phyloP scores from a whole-genome alignment of 495 filamentous ascomycete species.

The Aspergillus cristatus region DNA sequence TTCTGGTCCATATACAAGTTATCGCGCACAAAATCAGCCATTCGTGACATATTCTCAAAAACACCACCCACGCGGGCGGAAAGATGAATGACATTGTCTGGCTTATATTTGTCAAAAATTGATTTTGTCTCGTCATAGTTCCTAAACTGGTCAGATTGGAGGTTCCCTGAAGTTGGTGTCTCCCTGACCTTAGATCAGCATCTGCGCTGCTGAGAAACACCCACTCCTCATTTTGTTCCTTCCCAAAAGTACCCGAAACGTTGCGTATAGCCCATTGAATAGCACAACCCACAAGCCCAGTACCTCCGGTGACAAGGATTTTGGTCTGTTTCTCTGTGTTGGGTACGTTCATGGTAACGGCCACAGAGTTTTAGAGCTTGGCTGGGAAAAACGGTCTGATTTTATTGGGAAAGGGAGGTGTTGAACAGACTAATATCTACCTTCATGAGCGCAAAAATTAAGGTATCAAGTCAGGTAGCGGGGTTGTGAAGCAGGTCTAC shows the following conservation, averaged over 20 bases:
- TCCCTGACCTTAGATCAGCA: neutral
- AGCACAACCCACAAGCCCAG: neutral
- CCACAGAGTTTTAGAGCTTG: no score
- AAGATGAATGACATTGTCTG: neutral
- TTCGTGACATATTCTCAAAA: neutral
- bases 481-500: no score
- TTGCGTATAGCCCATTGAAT: neutral
- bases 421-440: no score
- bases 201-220: neutral
- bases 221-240: neutral
- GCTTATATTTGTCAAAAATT: neutral
- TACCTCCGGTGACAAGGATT: neutral
- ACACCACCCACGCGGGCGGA: neutral
- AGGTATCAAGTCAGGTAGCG: no score
- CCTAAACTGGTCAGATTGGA: neutral
- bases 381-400: no score
- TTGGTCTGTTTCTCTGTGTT: neutral
- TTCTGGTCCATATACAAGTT: neutral
- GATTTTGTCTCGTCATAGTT: neutral
- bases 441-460: no score
- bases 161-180: neutral
- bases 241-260: neutral
- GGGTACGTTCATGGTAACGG: neutral
- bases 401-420: no score
- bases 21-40: neutral